phyloP scores from a whole-genome alignment of 306 rosid species.

The Cyclanthera cordifolia region DNA sequence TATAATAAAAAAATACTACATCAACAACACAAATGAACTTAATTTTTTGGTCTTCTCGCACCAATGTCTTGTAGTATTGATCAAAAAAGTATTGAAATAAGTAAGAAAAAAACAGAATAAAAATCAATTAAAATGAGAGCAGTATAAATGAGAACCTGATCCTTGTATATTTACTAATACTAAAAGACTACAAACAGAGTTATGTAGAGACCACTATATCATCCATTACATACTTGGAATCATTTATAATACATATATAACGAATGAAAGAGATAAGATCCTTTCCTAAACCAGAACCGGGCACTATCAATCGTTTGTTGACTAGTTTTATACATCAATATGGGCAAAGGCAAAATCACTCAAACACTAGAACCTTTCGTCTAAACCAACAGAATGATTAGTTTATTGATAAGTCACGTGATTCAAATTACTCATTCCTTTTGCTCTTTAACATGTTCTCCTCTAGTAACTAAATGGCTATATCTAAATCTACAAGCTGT shows the following conservation, averaged over 20 bases:
- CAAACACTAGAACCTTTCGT: slow-evolving; percentile 1
- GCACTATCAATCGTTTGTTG: not conserved
- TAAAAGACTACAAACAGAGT: not conserved
- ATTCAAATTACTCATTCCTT: not conserved
- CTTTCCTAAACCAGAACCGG: too few species aligned
- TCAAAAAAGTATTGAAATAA: too few species aligned
- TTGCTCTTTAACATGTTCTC: not conserved
- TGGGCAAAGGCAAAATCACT: not conserved
- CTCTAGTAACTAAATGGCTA: not conserved
- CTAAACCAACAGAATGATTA: not conserved
- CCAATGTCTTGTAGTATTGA: not conserved
- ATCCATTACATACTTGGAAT: not conserved
- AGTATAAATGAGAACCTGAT: not conserved
- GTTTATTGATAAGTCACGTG: not conserved
- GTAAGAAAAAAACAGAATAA: too few species aligned
- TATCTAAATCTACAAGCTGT: not conserved
- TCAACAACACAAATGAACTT: not conserved
- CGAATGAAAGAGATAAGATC: too few species aligned
- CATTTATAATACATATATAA: not conserved
- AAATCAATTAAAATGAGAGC: too few species aligned
- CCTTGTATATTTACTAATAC: not conserved
- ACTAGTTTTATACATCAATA: not conserved
- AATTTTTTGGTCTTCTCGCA: not conserved
- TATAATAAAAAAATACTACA: not conserved
- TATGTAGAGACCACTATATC: not conserved